Evolutionary conservation across 2,329 filamentous ascomycete genomes (phyloP).

Genomic region (Pseudogymnoascus sp.): DNA sequence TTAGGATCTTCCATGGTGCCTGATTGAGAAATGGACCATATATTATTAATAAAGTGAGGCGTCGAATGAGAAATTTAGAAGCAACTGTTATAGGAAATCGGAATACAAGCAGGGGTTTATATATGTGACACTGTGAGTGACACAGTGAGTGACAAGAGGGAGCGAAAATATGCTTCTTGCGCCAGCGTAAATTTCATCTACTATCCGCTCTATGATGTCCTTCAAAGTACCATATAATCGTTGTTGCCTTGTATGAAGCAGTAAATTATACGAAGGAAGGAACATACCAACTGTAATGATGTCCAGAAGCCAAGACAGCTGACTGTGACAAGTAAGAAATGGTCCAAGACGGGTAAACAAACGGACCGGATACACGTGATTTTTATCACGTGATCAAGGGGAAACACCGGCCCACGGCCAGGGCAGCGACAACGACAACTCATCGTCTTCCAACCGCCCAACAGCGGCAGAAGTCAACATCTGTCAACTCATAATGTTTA

Average conservation of each 20-base stretch:
- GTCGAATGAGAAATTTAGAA: neutral
- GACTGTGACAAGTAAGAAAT: no score
- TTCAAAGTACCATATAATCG: neutral
- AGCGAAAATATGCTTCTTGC: neutral
- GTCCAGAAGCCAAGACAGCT: no score
- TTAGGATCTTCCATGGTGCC: neutral
- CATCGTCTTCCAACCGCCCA: neutral
- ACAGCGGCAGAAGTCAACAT: neutral
- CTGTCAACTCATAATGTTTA: slow-evolving; percentile 5
- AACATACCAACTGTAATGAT: neutral
- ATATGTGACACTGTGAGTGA: neutral
- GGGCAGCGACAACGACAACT: neutral
- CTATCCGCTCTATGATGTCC: no score
- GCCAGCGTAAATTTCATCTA: neutral
- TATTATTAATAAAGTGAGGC: neutral
- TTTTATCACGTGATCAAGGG: neutral
- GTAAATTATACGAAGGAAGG: neutral
- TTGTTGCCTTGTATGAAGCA: neutral
- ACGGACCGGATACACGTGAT: neutral
- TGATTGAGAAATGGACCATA: neutral
- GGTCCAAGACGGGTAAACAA: neutral
- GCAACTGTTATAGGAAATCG: neutral
- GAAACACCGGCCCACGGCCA: neutral
- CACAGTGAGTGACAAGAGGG: neutral
- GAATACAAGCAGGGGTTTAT: neutral